Base-by-base conservation (phyloP, 192 early-diverging fungal species). In the Entomortierella lignicola region DNA sequence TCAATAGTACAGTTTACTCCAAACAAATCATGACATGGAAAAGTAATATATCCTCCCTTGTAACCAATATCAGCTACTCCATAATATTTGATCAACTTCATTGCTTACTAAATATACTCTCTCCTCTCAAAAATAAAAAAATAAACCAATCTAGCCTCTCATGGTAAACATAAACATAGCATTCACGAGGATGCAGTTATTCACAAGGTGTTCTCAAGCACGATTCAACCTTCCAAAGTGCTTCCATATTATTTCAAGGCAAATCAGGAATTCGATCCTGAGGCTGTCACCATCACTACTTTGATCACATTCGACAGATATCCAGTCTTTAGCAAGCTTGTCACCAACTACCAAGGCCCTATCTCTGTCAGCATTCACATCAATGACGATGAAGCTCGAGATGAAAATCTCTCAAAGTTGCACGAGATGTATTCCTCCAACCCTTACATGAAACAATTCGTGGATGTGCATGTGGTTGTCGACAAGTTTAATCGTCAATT, bases 401-500 rank as follows among this genome's bases (percentile, higher is more conserved):
- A 87, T 52, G 62, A 54, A 27, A 80, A 85, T 25, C 50, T 89
- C 6, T 66, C 64, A 26, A 74, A 83, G 29, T 64, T 89, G 21
- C 77, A 87, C 66, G 69, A 66, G 18, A 67, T 89, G 44, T 85
- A 88, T 58, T 55, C 72, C 29, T 67, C 64, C n/a, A 83, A 89
- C 52, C 77, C 81, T 20, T 66, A 81, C 29, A 82, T 89, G 72
- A 64, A 81, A 48, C 60, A 82, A 23, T 85, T 79, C 66, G 85
- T 88, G 23, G 88, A 89, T 62, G 71, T 88, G 3, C 88, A 89
- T 75, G 74, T 89, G 52, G 81, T 89, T 3, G 83, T 88, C 0
- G 88, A 89, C 74, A 84, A 81, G 55, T 89, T 89, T 62, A 79
- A 86, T 41, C 67, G 88, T 8, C 88, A 89, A 66, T 89, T 89